Evolutionary conservation across 306 rosid species (phyloP).

Genomic region (Quercus rubra): DNA sequence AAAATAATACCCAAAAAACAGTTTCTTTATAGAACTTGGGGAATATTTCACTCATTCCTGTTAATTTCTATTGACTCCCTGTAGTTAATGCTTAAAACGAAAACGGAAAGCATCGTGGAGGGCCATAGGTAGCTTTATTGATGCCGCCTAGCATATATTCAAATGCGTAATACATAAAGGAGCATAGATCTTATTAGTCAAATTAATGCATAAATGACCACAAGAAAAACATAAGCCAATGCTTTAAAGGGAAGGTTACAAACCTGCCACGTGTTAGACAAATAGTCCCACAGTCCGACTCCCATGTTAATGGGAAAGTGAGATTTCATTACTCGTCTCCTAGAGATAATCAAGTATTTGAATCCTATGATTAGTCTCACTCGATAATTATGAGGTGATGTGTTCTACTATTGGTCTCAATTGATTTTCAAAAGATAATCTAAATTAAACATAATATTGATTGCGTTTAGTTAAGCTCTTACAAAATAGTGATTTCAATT

Average conservation of each 20-base stretch:
- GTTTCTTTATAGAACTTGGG: background rate
- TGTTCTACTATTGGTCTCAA: too few species aligned
- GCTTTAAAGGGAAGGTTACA: slow-evolving; percentile 24
- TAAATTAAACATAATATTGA: too few species aligned
- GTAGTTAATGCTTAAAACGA: background rate
- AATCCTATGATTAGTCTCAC: background rate
- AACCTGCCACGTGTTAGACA: slow-evolving; percentile 28
- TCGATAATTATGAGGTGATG: background rate
- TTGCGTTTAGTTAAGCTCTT: too few species aligned
- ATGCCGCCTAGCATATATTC: background rate
- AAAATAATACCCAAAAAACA: background rate
- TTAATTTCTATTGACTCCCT: background rate
- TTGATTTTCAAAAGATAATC: too few species aligned
- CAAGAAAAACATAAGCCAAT: slow-evolving; percentile 15
- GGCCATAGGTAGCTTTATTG: background rate
- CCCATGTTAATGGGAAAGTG: slow-evolving; percentile 25
- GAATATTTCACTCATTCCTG: background rate
- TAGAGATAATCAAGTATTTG: background rate
- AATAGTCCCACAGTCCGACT: background rate
- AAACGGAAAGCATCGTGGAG: slow-evolving; percentile 21
- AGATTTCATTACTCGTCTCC: background rate
- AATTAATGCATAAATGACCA: slow-evolving; percentile 23
- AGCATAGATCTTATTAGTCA: background rate
- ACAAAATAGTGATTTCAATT: too few species aligned
- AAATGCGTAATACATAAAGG: background rate